These are phyloP conservation scores for Fusarium sacchari DNA, from an alignment of 2,329 filamentous ascomycete genomes.

Conservation along the genomic window DNA sequence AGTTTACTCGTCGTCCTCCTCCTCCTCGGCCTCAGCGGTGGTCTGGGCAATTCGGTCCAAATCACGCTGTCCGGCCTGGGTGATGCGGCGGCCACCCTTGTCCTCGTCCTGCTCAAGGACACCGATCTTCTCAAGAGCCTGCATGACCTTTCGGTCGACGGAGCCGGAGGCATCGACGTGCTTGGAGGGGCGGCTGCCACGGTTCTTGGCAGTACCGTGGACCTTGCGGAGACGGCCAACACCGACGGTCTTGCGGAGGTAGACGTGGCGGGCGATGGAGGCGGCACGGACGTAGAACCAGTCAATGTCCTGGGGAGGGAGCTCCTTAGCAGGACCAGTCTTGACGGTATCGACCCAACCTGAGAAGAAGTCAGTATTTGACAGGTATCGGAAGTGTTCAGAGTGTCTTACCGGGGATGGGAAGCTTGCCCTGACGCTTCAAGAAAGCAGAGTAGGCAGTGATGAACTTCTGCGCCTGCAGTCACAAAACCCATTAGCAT, in stretches of 20 bases:
- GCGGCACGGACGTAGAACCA: slow-evolving; percentile 95
- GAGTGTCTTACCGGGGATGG: slow-evolving; percentile 78
- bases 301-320: slow-evolving; percentile 97
- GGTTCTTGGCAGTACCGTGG: slow-evolving; percentile 97
- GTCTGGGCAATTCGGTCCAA: slow-evolving; percentile 94
- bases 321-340: slow-evolving; percentile 95
- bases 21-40: slow-evolving; percentile 77
- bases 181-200: slow-evolving; percentile 87
- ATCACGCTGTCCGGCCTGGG: slow-evolving; percentile 98
- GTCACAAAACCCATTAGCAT: slow-evolving; percentile 69
- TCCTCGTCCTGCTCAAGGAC: slow-evolving; percentile 98
- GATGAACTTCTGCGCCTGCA: slow-evolving; percentile 89
- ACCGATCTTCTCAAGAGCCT: slow-evolving; percentile 99
- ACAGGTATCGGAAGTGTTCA: too few relatives aligned
- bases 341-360: slow-evolving; percentile 99
- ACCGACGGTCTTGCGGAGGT: slow-evolving; percentile 99
- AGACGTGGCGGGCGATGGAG: slow-evolving; percentile 96
- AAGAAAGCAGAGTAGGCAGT: slow-evolving; percentile 85
- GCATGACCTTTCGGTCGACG: slow-evolving; percentile 97
- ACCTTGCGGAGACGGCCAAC: slow-evolving; percentile 97
- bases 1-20: slow-evolving; percentile 73
- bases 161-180: slow-evolving; percentile 95
- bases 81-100: slow-evolving; percentile 98
- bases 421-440: slow-evolving; percentile 94
- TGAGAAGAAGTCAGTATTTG: slow-evolving; percentile 49